phyloP scores from a whole-genome alignment of 1,139 yeast species.

The Nakaseomyces uthaithaninus region DNA sequence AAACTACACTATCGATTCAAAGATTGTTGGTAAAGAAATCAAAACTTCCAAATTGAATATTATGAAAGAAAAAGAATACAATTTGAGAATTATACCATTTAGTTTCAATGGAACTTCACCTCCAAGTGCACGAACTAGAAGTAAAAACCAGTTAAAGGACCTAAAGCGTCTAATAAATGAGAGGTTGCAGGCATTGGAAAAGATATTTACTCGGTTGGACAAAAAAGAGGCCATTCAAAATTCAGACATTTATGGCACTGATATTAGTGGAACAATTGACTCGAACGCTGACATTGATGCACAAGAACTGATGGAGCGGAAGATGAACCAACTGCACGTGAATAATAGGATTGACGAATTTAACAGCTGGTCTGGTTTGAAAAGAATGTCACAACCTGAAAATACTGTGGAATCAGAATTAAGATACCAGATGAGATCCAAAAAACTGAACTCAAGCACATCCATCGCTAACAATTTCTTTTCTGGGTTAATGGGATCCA shows the following conservation, averaged over 20 bases:
- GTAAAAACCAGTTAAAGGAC: conserved; percentile 14
- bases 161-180: conserved; percentile 16
- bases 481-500: conserved; percentile 13
- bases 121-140: neutral
- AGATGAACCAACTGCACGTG: conserved; percentile 20
- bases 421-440: conserved; percentile 15
- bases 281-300: conserved; percentile 15
- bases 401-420: conserved; percentile 14
- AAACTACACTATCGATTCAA: conserved; percentile 28
- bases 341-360: conserved; percentile 13
- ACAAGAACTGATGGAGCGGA: conserved; percentile 17
- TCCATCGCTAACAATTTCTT: conserved; percentile 17
- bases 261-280: conserved; percentile 19
- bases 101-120: conserved; percentile 25
- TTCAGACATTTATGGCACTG: conserved; percentile 20
- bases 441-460: conserved; percentile 11
- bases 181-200: conserved; percentile 18
- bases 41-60: conserved; percentile 20
- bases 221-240: conserved; percentile 16
- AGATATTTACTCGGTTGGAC: conserved; percentile 17
- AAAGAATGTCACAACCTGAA: conserved; percentile 4
- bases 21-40: conserved; percentile 23
- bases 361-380: conserved; percentile 7
- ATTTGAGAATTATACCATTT: conserved; percentile 33
- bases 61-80: conserved; percentile 26